These are phyloP conservation scores for Wickerhamomyces sydowiorum DNA, from an alignment of 805 yeast species.

Conservation along the genomic window DNA sequence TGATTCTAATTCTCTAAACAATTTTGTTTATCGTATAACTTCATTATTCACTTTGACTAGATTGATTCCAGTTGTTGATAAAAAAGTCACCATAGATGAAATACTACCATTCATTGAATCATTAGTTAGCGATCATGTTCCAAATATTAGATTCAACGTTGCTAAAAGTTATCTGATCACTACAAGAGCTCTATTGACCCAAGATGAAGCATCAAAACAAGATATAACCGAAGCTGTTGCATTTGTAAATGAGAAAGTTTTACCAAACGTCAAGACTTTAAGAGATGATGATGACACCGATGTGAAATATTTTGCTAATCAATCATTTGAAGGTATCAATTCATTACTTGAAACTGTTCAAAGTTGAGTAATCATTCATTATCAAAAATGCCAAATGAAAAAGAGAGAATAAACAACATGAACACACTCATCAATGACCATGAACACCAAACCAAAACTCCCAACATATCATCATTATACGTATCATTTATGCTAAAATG, in stretches of 20 bases:
- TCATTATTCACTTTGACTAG: conserved; percentile 84
- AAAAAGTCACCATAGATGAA: conserved; percentile 49
- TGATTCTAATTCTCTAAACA: conserved; percentile 36
- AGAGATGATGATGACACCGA: conserved; percentile 76
- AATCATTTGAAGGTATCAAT: conserved; percentile 40
- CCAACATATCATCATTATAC: too few species aligned
- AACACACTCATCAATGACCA: neutral
- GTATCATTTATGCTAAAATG: too few species aligned
- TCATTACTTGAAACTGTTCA: neutral
- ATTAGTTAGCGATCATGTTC: conserved; percentile 75
- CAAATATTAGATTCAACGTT: conserved; percentile 92
- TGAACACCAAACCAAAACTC: too few species aligned
- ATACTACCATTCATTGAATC: conserved; percentile 76
- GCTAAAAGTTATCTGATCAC: conserved; percentile 75
- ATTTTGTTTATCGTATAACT: conserved; percentile 89
- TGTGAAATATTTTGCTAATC: conserved; percentile 78
- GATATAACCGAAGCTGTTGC: conserved; percentile 16
- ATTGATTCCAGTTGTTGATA: conserved; percentile 65
- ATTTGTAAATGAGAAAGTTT: conserved; percentile 44
- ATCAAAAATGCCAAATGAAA: too few species aligned
- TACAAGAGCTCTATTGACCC: conserved; percentile 42
- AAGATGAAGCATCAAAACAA: conserved; percentile 20
- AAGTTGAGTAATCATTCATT: neutral
- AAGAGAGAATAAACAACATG: neutral
- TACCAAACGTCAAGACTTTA: conserved; percentile 62